These are phyloP conservation scores for Ganoderma meredithae DNA, from an alignment of 1,284 basidiomycete genomes.

Conservation along the genomic window DNA sequence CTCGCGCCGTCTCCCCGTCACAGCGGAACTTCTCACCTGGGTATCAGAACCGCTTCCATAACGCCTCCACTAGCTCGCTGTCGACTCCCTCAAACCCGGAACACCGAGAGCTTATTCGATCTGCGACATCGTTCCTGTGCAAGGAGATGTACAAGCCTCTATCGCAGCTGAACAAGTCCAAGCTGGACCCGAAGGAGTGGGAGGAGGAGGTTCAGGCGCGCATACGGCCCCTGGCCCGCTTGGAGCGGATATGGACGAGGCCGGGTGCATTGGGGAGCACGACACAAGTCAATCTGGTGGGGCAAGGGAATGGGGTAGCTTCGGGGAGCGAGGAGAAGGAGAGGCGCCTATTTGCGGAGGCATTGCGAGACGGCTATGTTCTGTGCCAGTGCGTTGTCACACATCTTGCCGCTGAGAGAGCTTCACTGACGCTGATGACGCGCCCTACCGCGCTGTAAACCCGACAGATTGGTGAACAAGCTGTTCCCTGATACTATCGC, in stretches of 20 bases:
- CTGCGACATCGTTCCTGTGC: constrained; percentile 66
- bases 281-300: constrained; percentile 49
- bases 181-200: constrained; percentile 61
- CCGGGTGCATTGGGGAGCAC: constrained; percentile 53
- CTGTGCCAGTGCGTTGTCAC: constrained; percentile 83
- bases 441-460: constrained; percentile 6
- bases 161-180: constrained; percentile 54
- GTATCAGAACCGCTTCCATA: constrained; percentile 52
- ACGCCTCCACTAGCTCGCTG: constrained; percentile 62
- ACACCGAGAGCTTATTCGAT: constrained; percentile 68
- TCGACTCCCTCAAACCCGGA: constrained; percentile 51
- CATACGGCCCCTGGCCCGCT: constrained; percentile 61
- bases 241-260: constrained; percentile 78
- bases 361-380: constrained; percentile 83
- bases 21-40: constrained; percentile 53
- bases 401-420: constrained; percentile 24
- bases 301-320: constrained; percentile 49
- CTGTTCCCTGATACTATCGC: constrained; percentile 66
- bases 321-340: constrained; percentile 77
- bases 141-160: constrained; percentile 69
- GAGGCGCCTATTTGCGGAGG: constrained; percentile 72
- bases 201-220: constrained; percentile 80
- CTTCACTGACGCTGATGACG: constrained; percentile 16
- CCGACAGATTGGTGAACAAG: constrained; percentile 76
- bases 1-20: constrained; percentile 47